Evolutionary conservation across 139 green algal genomes (phyloP).

Genomic region (Chlamydomonas schloesseri): DNA sequence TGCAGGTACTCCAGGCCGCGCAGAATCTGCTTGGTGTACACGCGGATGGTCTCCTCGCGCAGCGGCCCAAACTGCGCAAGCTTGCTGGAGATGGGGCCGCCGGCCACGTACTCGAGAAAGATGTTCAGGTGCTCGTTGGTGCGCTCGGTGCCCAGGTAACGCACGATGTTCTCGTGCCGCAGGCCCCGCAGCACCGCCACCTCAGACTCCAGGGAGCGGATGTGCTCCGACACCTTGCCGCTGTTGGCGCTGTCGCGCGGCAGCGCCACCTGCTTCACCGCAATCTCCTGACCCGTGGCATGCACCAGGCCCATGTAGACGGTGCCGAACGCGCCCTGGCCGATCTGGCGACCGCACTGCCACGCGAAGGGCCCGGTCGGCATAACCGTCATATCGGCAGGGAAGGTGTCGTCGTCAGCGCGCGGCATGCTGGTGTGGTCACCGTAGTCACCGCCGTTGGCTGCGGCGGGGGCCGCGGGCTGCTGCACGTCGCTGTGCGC

Average conservation of each 20-base stretch:
- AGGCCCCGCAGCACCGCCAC: slow-evolving; percentile 86
- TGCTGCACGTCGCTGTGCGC: not conserved
- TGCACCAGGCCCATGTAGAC: slow-evolving; percentile 92
- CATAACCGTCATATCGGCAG: not conserved
- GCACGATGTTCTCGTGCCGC: slow-evolving; percentile 94
- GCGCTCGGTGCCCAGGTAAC: slow-evolving; percentile 92
- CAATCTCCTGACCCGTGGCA: slow-evolving; percentile 93
- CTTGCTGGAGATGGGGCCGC: slow-evolving; percentile 90
- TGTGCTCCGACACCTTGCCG: slow-evolving; percentile 73
- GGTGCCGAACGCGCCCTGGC: slow-evolving; percentile 91
- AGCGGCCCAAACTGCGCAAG: slow-evolving; percentile 50
- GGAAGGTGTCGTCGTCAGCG: not conserved
- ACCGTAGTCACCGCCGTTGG: not conserved
- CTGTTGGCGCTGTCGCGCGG: slow-evolving; percentile 52
- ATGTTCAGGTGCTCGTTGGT: slow-evolving; percentile 90
- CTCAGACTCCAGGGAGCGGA: slow-evolving; percentile 87
- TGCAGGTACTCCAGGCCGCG: slow-evolving; percentile 96
- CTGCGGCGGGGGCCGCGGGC: not conserved
- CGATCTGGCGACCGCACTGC: slow-evolving; percentile 90
- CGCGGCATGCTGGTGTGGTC: slow-evolving; percentile 1
- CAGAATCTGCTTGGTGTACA: slow-evolving; percentile 88
- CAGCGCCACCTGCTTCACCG: slow-evolving; percentile 92
- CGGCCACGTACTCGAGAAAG: slow-evolving; percentile 97
- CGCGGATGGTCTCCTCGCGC: slow-evolving; percentile 75
- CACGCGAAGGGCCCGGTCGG: slow-evolving; percentile 66